A percentile compares a stretch with the other conserved stretches of the same genome.
Conservation (phyloP, 192 early-diverging fungal species). For the Linnemannia elongata region DNA sequence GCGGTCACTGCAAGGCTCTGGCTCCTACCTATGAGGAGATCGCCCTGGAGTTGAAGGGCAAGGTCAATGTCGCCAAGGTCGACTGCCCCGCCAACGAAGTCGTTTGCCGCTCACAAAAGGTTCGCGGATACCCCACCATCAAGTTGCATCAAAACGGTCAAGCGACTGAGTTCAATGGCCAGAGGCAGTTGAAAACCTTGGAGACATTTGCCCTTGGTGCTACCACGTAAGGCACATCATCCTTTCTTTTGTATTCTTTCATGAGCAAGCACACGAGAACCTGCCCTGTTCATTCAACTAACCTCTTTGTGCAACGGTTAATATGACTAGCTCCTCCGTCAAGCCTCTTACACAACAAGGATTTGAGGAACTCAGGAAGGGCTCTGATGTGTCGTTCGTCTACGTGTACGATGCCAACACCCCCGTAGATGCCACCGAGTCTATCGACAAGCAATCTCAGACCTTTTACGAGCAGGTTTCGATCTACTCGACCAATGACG, state of each 20-base stretch:
- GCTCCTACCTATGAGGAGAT: slow-evolving; percentile 85
- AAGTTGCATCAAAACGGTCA: slow-evolving; percentile 67
- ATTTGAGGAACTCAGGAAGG: slow-evolving; percentile 58
- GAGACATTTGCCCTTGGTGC: slow-evolving; percentile 44
- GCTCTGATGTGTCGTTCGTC: slow-evolving; percentile 65
- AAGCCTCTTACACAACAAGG: slow-evolving; percentile 47
- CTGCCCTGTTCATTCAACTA: neutral
- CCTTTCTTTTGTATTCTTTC: neutral
- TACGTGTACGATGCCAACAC: slow-evolving; percentile 69
- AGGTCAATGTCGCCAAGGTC: slow-evolving; percentile 87
- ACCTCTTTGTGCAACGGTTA: neutral
- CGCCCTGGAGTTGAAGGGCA: slow-evolving; percentile 69
- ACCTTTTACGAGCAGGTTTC: slow-evolving; percentile 43
- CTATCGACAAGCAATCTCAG: slow-evolving; percentile 32
- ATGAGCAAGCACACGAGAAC: neutral
- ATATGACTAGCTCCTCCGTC: slow-evolving; percentile 19
- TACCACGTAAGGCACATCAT: slow-evolving; percentile 24
- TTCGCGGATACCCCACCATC: slow-evolving; percentile 92
- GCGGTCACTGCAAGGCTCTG: slow-evolving; percentile 88
- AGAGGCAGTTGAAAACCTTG: slow-evolving; percentile 13
- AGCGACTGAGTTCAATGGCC: slow-evolving; percentile 9
- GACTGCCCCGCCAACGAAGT: slow-evolving; percentile 80
- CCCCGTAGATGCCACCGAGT: slow-evolving; percentile 36
- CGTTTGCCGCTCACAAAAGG: slow-evolving; percentile 74
- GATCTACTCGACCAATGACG: slow-evolving; percentile 58